Conservation (phyloP, 129 eudicot species). For the Escallonia rubra region DNA sequence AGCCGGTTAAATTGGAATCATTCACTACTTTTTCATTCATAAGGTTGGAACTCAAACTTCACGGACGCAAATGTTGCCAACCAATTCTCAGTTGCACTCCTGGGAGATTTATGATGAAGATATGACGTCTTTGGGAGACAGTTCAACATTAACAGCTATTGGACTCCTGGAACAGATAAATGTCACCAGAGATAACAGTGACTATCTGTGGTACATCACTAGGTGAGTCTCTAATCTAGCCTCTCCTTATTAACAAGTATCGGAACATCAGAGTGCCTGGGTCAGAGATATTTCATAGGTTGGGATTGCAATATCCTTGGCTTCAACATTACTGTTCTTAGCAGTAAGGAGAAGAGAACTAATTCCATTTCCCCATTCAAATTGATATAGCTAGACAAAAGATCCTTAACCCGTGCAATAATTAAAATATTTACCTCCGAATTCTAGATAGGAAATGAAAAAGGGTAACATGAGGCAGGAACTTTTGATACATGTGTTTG, state of each 20-base stretch:
- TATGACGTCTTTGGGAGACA: conserved; percentile 37
- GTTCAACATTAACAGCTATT: conserved; percentile 40
- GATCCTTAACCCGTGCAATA: neutral
- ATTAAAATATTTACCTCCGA: too few relatives aligned
- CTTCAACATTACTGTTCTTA: neutral
- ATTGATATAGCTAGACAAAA: neutral
- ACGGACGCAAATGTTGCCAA: conserved; percentile 51
- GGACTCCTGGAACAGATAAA: conserved; percentile 86
- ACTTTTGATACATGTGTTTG: neutral
- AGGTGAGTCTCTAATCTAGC: conserved; percentile 35
- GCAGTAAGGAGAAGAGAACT: neutral
- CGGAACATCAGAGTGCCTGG: too few relatives aligned
- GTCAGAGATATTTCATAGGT: too few relatives aligned
- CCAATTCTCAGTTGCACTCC: conserved; percentile 44
- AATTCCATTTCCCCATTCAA: too few relatives aligned
- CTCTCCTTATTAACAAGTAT: neutral
- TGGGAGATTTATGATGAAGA: conserved; percentile 78
- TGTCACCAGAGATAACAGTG: conserved; percentile 82
- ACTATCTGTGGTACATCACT: conserved; percentile 91
- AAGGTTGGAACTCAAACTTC: conserved; percentile 85
- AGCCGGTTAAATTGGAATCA: neutral
- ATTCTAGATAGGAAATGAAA: too few relatives aligned
- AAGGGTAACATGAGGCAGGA: too few relatives aligned
- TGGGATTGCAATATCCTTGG: neutral
- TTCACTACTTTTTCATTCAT: conserved; percentile 7